Conservation (phyloP, 2,329 filamentous ascomycete species). For the Trichoderma sp. region DNA sequence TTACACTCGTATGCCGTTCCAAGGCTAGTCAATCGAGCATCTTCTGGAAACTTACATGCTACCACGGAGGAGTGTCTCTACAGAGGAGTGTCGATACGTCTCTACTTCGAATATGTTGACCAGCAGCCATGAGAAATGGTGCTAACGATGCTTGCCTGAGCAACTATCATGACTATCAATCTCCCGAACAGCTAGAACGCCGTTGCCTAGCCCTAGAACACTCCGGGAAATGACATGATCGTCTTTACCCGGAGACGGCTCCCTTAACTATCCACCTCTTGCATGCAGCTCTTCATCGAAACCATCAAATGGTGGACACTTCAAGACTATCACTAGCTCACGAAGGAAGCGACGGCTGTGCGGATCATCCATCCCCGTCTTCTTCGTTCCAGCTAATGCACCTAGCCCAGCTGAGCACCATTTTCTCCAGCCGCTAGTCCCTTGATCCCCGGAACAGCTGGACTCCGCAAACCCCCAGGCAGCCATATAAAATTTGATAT, state of each 20-base stretch:
- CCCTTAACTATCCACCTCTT: background rate
- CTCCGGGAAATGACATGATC: background rate
- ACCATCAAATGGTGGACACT: background rate
- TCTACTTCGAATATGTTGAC: background rate
- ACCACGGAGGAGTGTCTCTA: background rate
- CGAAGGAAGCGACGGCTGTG: background rate
- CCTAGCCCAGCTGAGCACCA: slow-evolving; percentile 11
- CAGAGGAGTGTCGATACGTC: background rate
- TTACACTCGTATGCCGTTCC: background rate
- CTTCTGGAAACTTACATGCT: background rate
- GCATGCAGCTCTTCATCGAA: background rate
- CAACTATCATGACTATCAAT: slow-evolving; percentile 4
- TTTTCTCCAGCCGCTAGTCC: slow-evolving; percentile 3
- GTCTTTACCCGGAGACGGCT: background rate
- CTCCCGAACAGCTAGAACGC: background rate
- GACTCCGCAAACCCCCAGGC: slow-evolving; percentile 12
- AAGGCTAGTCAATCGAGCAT: background rate
- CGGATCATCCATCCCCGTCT: background rate
- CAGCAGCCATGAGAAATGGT: background rate
- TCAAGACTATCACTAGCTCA: background rate
- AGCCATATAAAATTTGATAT: slow-evolving; percentile 8
- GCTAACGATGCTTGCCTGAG: background rate
- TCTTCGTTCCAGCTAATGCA: background rate
- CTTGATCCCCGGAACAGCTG: slow-evolving; percentile 15
- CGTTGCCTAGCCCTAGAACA: background rate